Evolutionary conservation across 805 yeast species (phyloP), one percentile per base, ranked within the genome.

Genomic region (Torulaspora microellipsoides): DNA sequence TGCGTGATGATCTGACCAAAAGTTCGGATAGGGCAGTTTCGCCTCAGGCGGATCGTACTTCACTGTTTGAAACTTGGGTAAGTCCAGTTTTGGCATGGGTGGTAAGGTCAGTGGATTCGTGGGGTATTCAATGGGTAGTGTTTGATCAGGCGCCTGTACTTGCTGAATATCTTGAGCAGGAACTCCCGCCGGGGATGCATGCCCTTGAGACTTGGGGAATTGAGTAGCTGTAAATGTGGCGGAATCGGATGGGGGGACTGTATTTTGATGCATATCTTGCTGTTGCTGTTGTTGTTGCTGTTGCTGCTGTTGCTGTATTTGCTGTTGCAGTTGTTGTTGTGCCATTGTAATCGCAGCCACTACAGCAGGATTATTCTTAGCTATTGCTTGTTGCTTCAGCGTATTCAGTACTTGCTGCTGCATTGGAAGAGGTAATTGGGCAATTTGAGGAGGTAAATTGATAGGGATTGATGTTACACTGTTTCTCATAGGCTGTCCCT

Each of bases 1-100:
- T 35, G 71, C 72, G 2, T 58, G 55, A 31, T 66, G 68, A 12
- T 72, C 71, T 1, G 86, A 78, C 90, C 89, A 83, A 30, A 69
- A 67, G 2, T 69, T 60, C 4, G 59, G 57, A 15, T 60, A 58
- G 8, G 62, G 60, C 38, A 70, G 53, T 27, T 60, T 69, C 15
- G 64, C 45, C 12, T 62, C 68, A 6, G 71, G 68, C 38, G 72
- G 68, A 31, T 67, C 67, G 31, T 62, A 61, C 1, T 64, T 51
- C 12, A 64, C 49, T 0, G 58, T 54, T 46, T 56, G 63, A 20
- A 42, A 51, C 32, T 58, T 51, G 1, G 67, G 65, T 27, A 55
- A 40, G 3, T 53, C 58, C 20, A 53, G 49, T 41, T 55, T 53
- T 25, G 56, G 63, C 45, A 51, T 36, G 13, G 54, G 60, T 15